phyloP scores from a whole-genome alignment of 2,329 filamentous ascomycete genomes.

The Cladophialophora chaetospira region DNA sequence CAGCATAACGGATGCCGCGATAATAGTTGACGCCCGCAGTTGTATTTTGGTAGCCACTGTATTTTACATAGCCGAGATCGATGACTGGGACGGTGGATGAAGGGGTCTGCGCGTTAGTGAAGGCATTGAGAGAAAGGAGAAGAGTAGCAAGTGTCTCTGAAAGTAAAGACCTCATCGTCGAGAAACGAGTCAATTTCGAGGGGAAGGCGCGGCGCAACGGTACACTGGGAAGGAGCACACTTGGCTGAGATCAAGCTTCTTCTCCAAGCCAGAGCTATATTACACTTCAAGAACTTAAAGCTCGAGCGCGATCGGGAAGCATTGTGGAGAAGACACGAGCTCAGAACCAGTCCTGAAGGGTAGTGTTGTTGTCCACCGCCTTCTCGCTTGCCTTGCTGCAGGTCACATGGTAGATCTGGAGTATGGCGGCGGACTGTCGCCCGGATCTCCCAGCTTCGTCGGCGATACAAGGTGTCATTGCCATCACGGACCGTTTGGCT shows the following conservation, averaged over 20 bases:
- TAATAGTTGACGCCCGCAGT: conserved; percentile 23
- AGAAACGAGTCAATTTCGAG: neutral
- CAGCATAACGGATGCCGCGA: conserved; percentile 18
- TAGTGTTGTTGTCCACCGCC: neutral
- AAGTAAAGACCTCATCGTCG: neutral
- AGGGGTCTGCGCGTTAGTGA: conserved; percentile 3
- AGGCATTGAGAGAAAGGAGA: neutral
- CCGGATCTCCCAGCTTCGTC: neutral
- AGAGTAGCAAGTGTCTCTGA: neutral
- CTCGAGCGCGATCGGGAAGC: neutral
- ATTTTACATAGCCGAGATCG: conserved; percentile 20
- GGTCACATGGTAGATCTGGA: neutral
- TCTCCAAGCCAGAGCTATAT: neutral
- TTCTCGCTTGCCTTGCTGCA: conserved; percentile 1
- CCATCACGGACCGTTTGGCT: neutral
- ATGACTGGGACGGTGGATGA: conserved; percentile 12
- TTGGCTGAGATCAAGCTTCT: neutral
- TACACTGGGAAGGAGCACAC: neutral
- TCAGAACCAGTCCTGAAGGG: neutral
- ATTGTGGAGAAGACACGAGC: neutral
- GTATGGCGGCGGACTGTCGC: neutral
- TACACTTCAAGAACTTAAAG: neutral
- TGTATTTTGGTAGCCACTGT: conserved; percentile 18
- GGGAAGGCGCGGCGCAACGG: neutral
- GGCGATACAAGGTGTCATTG: neutral